A percentile compares a stretch with the other conserved stretches of the same genome.
Evolutionary conservation across 352 stramenopile species (phyloP).

Genomic region (Pythium periplocum): DNA sequence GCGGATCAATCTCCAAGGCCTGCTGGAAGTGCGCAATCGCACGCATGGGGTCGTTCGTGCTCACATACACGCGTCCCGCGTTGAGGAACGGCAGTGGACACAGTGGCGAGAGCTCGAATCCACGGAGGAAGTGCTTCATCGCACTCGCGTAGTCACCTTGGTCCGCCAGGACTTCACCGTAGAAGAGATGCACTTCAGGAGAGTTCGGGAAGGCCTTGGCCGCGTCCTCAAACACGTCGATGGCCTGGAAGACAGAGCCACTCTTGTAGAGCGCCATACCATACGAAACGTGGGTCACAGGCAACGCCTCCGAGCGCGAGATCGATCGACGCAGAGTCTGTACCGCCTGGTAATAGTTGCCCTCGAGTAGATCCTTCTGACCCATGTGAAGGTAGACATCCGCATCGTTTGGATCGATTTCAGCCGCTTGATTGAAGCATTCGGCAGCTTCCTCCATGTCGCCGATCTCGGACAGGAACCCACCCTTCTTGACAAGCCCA

Average conservation of each 20-base stretch:
- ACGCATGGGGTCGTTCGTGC: constrained; percentile 74
- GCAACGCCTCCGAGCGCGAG: constrained; percentile 65
- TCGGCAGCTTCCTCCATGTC: constrained; percentile 51
- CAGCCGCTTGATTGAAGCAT: constrained; percentile 61
- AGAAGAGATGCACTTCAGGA: constrained; percentile 76
- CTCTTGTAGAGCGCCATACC: constrained; percentile 86
- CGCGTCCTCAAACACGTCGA: constrained; percentile 76
- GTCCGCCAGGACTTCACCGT: constrained; percentile 77
- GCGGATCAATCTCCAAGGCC: constrained; percentile 66
- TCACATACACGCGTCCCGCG: constrained; percentile 74
- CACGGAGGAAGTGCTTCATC: constrained; percentile 72
- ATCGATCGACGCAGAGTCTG: constrained; percentile 69
- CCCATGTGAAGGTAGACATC: constrained; percentile 78
- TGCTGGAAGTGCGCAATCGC: constrained; percentile 81
- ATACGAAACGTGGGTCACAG: constrained; percentile 76
- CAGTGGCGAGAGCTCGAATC: constrained; percentile 65
- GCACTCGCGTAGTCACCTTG: constrained; percentile 77
- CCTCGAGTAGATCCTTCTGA: constrained; percentile 77
- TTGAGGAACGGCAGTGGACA: constrained; percentile 83
- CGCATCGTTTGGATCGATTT: constrained; percentile 66
- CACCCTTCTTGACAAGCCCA: constrained; percentile 74
- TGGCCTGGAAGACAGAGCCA: constrained; percentile 73
- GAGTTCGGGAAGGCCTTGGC: constrained; percentile 58
- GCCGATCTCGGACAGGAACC: constrained; percentile 72
- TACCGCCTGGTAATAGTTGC: constrained; percentile 67